Conservation (phyloP, 345 rosid species). For the Mallotus nudiflorus region DNA sequence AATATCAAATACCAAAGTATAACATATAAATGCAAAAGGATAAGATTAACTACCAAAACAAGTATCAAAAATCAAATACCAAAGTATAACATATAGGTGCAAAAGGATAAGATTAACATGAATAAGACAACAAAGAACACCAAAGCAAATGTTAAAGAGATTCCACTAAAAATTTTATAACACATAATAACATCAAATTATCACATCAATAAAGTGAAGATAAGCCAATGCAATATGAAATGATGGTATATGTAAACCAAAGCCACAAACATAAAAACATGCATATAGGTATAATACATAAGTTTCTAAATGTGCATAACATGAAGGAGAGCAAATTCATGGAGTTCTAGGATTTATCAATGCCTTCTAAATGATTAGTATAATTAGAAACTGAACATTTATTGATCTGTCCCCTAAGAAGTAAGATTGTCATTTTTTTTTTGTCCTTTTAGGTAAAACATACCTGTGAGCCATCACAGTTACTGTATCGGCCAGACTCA, state of each 20-base stretch:
- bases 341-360: neutral
- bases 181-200: neutral
- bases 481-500: slow-evolving; percentile 85
- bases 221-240: neutral
- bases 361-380: slow-evolving; percentile 3
- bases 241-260: neutral
- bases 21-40: too few species aligned
- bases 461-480: slow-evolving; percentile 95
- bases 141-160: too few species aligned
- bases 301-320: too few species aligned
- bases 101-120: too few species aligned
- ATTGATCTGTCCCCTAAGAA: neutral
- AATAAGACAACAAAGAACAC: too few species aligned
- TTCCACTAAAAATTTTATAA: neutral
- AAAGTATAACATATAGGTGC: too few species aligned
- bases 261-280: neutral
- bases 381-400: neutral
- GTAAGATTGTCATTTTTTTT: too few species aligned
- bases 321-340: neutral
- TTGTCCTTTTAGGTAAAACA: neutral
- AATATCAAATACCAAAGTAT: too few species aligned
- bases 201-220: neutral
- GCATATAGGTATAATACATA: neutral
- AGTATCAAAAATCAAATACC: too few species aligned
- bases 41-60: too few species aligned